A percentile compares a stretch with the other conserved stretches of the same genome.
These are phyloP conservation scores for Exophiala calicioides DNA, from an alignment of 2,329 filamentous ascomycete genomes.

Conservation along the genomic window DNA sequence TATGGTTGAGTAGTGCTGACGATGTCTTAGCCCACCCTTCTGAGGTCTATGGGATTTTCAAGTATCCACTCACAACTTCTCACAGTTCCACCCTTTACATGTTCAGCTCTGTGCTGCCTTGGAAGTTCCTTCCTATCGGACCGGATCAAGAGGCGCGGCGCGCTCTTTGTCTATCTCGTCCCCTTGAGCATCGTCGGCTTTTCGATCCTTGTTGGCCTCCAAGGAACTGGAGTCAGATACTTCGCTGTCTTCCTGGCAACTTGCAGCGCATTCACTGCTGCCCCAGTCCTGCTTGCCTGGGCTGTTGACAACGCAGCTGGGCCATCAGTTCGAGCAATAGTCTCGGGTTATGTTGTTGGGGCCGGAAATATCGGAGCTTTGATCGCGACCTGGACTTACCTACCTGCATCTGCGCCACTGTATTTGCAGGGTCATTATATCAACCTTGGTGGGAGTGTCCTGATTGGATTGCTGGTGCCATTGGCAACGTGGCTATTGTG, in stretches of 20 bases:
- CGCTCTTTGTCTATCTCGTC: constrained; percentile 54
- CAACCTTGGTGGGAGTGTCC: not conserved
- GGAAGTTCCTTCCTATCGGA: constrained; percentile 59
- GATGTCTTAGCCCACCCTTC: constrained; percentile 37
- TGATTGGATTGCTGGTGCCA: not conserved
- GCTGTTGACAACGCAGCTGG: constrained; percentile 60
- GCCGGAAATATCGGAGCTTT: constrained; percentile 32
- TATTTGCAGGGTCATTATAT: constrained; percentile 2
- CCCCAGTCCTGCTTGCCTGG: constrained; percentile 54
- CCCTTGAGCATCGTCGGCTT: constrained; percentile 61
- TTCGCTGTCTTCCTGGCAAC: constrained; percentile 51
- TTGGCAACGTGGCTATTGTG: not conserved
- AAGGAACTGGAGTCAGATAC: constrained; percentile 45
- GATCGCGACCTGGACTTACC: constrained; percentile 9
- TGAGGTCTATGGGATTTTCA: constrained; percentile 42
- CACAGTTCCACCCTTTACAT: constrained; percentile 43
- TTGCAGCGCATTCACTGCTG: constrained; percentile 48
- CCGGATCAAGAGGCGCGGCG: constrained; percentile 45
- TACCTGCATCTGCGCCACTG: not conserved
- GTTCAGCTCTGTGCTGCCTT: constrained; percentile 40
- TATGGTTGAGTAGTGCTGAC: constrained; percentile 39
- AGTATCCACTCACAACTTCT: constrained; percentile 42
- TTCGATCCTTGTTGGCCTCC: constrained; percentile 38
- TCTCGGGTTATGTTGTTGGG: constrained; percentile 65
- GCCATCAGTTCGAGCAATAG: constrained; percentile 55